Base-by-base conservation (phyloP, 148 eudicot genomes). In the Nepenthes gracilis region DNA sequence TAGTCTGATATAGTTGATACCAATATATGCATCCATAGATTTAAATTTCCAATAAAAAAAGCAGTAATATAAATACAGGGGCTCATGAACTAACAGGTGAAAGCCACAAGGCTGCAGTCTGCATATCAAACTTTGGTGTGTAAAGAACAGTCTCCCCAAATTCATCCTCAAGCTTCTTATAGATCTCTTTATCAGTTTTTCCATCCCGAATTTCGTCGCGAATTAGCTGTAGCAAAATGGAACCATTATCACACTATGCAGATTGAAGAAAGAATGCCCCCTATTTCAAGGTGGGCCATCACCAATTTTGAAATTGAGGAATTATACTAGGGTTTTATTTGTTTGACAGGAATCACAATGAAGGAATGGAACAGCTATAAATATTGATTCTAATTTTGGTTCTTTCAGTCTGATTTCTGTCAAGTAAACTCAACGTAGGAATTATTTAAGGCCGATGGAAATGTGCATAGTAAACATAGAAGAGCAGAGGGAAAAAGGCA, bases 31-130 rank as follows among this genome's bases (percentile, higher is more conserved):
- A 9, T 57, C 43, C 6, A 14, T 36, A 12, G 9, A 7, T 36
- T 7, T 4, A 10, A 56, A 23, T 15, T 6, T 2, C 33, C 6
- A 14, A 36, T 5, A 34, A 36, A 36, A 9, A 45, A 60, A 55
- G 5, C 5, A 12, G 36, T 43, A 35, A 52, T 35, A 12, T 13
- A 54, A 50, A 38, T 55, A 23, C n/a, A 12, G 14, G 40, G 52
- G 2, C 54, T 35, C 9, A 9, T 57, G 34, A 55, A 83, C 96
- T 81, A 14, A 91, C 96, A 66, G 96, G 96, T 50, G 96, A 78
- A 52, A 91, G 83, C 97, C 97, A 91, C 60, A 91, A 72, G 67
- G 88, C 96, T 14, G 94, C 96, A 64, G 97, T 91, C 72, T 91
- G 97, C 83, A 78, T 59, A 74, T 91, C 97, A 67, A 91, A 91